Evolutionary conservation across 2,329 filamentous ascomycete species (phyloP), one percentile per base, ranked within the genome.

Genomic region (Diaporthe vexans): DNA sequence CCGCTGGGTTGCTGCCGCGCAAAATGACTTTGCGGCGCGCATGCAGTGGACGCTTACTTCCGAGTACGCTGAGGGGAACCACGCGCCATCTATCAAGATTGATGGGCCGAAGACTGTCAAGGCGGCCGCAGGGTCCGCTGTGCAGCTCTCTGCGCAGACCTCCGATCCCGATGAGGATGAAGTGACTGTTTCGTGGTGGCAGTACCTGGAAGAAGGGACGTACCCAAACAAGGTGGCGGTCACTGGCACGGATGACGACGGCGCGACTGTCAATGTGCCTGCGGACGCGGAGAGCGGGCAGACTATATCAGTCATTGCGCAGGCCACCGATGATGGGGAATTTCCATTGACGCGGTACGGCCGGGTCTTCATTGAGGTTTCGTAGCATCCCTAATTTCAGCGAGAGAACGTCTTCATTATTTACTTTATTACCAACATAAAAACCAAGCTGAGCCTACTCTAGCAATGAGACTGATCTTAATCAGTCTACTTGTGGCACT

Each of bases 291-390:
- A 48, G 52, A 46, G 35, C 29, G 56, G 69, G n/a, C 33, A 71
- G 54, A 71, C 54, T 19, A 63, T 71, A 7, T 71, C 69, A 57
- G 26, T 71, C 17, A 71, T 71, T 24, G 40, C 40, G 10, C 13
- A 71, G 21, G 69, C 51, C 15, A 71, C 69, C 15, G 69, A 71
- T 19, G 29, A 65, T 24, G 69, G 69, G 9, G n/a, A 58, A 3
- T 65, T 71, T n/a, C 69, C 56, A 6, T 26, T 71, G 33, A 71
- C 69, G 51, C 35, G 69, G 10, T 71, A 71, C 17, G 48, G 10
- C 33, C 65, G 59, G 7, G 59, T 48, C 17, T 33, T 33, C 40
- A 48, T 65, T 48, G 59, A 65, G 26, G 59, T 65, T 19, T 61
- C 43, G 37, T 61, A 61, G 58, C 37, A 61, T 21, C 7, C n/a